Conservation (phyloP, 2,329 filamentous ascomycete species). For the Colletotrichum caudatum region DNA sequence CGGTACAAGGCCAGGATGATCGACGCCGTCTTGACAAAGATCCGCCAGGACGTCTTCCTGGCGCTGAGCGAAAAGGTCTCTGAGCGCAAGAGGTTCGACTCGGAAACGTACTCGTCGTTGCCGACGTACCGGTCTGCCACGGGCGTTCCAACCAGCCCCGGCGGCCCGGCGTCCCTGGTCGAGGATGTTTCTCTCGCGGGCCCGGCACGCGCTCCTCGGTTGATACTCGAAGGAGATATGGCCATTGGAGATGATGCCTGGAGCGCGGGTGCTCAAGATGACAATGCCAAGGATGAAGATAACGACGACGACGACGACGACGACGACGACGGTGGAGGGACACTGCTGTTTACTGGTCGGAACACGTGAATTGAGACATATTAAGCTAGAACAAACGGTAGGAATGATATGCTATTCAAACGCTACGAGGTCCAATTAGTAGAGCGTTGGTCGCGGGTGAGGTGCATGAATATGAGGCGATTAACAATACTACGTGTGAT, state of each 20-base stretch:
- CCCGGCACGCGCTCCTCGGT: too few relatives aligned
- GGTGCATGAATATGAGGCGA: neutral
- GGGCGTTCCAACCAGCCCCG: neutral
- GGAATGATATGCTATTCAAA: neutral
- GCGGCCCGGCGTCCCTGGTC: neutral
- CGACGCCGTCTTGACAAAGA: slow-evolving; percentile 12
- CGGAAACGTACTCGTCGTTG: slow-evolving; percentile 9
- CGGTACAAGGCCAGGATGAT: slow-evolving; percentile 8
- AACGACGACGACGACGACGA: neutral
- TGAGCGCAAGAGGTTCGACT: slow-evolving; percentile 27
- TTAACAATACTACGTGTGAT: too few relatives aligned
- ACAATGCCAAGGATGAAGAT: neutral
- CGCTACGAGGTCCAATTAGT: neutral
- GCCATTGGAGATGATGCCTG: neutral
- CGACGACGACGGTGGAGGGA: slow-evolving; percentile 7
- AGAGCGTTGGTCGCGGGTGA: too few relatives aligned
- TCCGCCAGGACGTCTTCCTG: slow-evolving; percentile 21
- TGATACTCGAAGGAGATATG: too few relatives aligned
- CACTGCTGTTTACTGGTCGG: slow-evolving; percentile 5
- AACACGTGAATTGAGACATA: neutral
- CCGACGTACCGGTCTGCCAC: slow-evolving; percentile 8
- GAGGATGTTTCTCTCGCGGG: neutral
- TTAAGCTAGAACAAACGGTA: too few relatives aligned
- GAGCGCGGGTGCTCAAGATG: slow-evolving; percentile 2
- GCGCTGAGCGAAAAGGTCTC: slow-evolving; percentile 28